Percentiles rank a stretch among this genome's conserved stretches.
Evolutionary conservation across 768 basidiomycete genomes (phyloP).

Genomic region (Rhodotorula babjevae): DNA sequence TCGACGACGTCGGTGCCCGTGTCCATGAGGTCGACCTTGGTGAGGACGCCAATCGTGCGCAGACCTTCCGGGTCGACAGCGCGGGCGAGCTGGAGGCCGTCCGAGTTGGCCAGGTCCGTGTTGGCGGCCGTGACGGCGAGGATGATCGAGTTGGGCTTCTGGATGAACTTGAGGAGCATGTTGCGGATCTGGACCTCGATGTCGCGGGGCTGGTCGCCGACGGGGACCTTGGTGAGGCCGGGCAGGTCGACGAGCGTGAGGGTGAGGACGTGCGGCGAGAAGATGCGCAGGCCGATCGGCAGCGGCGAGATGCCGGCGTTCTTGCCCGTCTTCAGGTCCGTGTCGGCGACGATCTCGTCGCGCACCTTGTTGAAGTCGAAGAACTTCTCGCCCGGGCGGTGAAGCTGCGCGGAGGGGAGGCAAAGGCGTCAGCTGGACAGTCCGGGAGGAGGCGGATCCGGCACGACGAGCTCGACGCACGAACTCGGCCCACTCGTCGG

Average conservation of each 20-base stretch:
- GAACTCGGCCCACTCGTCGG: slow-evolving; percentile 99
- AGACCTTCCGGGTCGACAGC: slow-evolving; percentile 97
- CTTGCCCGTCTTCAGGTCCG: slow-evolving; percentile 95
- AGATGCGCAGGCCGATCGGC: slow-evolving; percentile 96
- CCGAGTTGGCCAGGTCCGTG: slow-evolving; percentile 95
- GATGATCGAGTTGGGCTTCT: slow-evolving; percentile 90
- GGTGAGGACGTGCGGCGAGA: slow-evolving; percentile 93
- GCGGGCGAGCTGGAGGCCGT: slow-evolving; percentile 89
- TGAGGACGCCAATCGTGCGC: slow-evolving; percentile 94
- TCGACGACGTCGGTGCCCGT: slow-evolving; percentile 96
- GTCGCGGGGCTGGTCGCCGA: slow-evolving; percentile 75
- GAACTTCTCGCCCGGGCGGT: slow-evolving; percentile 93
- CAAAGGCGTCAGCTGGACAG: background rate
- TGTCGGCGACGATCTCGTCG: slow-evolving; percentile 92
- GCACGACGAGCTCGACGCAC: slow-evolving; percentile 52
- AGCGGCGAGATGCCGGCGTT: slow-evolving; percentile 94
- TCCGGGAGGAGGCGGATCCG: accelerated
- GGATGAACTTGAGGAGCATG: slow-evolving; percentile 92
- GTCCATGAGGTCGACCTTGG: slow-evolving; percentile 99
- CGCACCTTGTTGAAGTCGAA: slow-evolving; percentile 96
- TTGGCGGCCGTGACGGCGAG: slow-evolving; percentile 95
- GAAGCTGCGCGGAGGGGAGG: slow-evolving; percentile 5
- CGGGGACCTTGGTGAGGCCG: slow-evolving; percentile 60
- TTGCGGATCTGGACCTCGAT: slow-evolving; percentile 97
- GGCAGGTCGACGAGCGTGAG: slow-evolving; percentile 96